phyloP scores from a whole-genome alignment of 148 eudicot species.

The Selenicereus undatus region DNA sequence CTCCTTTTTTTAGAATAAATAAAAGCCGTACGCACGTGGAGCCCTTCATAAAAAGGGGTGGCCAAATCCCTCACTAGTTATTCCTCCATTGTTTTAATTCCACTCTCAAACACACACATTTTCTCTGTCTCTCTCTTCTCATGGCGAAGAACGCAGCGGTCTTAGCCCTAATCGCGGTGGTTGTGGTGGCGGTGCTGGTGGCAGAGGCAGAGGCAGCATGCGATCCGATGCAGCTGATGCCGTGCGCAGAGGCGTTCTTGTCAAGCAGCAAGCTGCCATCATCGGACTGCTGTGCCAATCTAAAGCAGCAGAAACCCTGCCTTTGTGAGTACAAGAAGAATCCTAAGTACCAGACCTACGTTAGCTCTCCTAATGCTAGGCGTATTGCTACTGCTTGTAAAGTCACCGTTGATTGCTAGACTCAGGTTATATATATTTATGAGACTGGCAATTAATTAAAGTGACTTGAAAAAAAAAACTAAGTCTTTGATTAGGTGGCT shows the following conservation, averaged over 20 bases:
- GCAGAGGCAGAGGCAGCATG: neutral
- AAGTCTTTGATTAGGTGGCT: neutral
- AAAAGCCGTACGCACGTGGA: neutral
- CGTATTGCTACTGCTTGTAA: neutral
- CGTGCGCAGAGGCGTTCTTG: neutral
- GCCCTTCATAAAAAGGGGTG: neutral
- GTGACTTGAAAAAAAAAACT: neutral
- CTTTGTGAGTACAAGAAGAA: slow-evolving; percentile 3
- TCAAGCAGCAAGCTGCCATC: neutral
- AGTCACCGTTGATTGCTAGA: neutral
- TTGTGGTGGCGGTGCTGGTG: neutral
- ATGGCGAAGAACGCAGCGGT: neutral
- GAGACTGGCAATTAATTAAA: no score
- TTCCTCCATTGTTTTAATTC: neutral
- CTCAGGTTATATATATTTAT: no score
- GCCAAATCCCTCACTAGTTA: neutral
- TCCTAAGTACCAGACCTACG: neutral
- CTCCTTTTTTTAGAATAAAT: no score
- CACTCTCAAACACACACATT: neutral
- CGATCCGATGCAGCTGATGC: neutral
- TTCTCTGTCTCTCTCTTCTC: neutral
- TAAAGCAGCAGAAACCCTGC: neutral
- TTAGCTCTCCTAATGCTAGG: neutral
- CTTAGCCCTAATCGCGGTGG: neutral
- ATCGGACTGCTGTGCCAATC: neutral